A percentile compares a stretch with the other conserved stretches of the same genome.
phyloP scores from a whole-genome alignment of 1,284 basidiomycete species.

The Earliella scabrosa region DNA sequence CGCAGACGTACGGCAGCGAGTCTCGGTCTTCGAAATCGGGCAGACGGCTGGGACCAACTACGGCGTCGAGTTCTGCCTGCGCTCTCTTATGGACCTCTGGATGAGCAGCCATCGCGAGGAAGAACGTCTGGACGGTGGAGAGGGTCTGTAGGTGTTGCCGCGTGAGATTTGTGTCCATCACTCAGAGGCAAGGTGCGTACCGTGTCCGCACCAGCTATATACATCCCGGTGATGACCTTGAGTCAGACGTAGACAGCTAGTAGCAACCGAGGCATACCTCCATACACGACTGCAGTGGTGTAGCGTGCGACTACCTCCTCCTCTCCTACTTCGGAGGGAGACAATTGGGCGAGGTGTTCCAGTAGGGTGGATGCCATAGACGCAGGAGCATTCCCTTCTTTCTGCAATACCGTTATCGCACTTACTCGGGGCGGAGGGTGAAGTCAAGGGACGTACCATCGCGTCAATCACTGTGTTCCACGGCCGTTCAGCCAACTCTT shows the following conservation, averaged over 20 bases:
- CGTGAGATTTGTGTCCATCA: not conserved
- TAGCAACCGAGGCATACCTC: not conserved
- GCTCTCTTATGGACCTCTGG: constrained; percentile 42
- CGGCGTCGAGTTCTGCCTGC: constrained; percentile 30
- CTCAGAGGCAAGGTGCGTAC: not conserved
- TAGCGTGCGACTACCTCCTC: constrained; percentile 10
- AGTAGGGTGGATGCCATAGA: constrained; percentile 7
- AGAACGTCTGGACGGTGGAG: constrained; percentile 32
- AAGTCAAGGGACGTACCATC: not conserved
- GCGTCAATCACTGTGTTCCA: not conserved
- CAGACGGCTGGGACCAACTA: constrained; percentile 34
- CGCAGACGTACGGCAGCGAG: constrained; percentile 18
- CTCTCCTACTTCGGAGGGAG: not conserved
- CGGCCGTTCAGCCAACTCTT: not conserved
- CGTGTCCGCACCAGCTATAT: not conserved
- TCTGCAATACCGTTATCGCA: not conserved
- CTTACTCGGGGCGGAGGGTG: not conserved
- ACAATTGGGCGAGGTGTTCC: not conserved
- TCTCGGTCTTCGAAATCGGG: constrained; percentile 40
- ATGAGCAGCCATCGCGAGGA: constrained; percentile 39
- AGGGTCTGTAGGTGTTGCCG: constrained; percentile 8
- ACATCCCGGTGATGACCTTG: not conserved
- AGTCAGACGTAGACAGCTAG: too few species aligned
- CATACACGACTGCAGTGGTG: constrained; percentile 11
- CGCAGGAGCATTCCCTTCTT: not conserved